Conservation (phyloP, 2,329 filamentous ascomycete species). For the Ceratocystis ficicola region DNA sequence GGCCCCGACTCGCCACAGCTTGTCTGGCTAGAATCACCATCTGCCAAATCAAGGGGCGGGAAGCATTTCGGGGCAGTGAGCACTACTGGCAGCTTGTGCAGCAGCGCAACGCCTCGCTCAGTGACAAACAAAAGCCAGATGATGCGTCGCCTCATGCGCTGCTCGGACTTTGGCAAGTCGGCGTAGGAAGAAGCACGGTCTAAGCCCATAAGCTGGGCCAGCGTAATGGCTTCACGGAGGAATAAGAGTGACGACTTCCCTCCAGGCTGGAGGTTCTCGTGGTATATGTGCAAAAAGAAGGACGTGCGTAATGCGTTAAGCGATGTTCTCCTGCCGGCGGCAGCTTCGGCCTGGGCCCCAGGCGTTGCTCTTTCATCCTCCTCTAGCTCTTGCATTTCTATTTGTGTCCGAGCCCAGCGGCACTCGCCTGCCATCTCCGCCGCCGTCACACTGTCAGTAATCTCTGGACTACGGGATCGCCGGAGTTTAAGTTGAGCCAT, state of each 20-base stretch:
- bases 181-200: constrained; percentile 28
- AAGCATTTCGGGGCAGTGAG: constrained; percentile 32
- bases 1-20: constrained; percentile 13
- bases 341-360: not conserved
- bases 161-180: constrained; percentile 23
- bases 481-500: constrained; percentile 38
- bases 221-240: constrained; percentile 40
- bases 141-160: constrained; percentile 36
- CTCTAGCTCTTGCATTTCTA: constrained; percentile 24
- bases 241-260: constrained; percentile 38
- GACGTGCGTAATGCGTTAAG: constrained; percentile 36
- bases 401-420: constrained; percentile 25
- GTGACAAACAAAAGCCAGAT: constrained; percentile 40
- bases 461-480: constrained; percentile 25
- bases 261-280: constrained; percentile 38
- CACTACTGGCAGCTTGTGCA: constrained; percentile 39
- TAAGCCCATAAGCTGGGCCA: constrained; percentile 39
- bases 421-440: constrained; percentile 31
- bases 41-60: constrained; percentile 27
- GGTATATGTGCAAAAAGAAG: constrained; percentile 42
- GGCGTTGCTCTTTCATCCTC: not conserved
- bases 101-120: constrained; percentile 38
- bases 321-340: constrained; percentile 24
- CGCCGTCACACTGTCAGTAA: constrained; percentile 28
- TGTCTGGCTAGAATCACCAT: not conserved